Base-by-base conservation (phyloP, 352 stramenopile genomes). In the Pilasporangium apinafurcum region DNA sequence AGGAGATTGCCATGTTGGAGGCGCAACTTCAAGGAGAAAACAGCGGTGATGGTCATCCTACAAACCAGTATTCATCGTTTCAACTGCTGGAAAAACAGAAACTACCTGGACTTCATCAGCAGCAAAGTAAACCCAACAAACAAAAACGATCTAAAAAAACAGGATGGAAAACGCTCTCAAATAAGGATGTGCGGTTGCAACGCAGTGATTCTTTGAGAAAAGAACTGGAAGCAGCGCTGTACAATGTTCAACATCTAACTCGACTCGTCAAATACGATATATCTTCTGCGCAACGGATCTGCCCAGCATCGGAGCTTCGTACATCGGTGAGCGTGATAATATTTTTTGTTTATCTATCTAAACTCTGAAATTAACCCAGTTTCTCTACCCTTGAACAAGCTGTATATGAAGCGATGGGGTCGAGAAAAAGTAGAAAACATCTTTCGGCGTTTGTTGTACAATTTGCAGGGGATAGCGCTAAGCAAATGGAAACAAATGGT, bases 361-460 rank as follows among this genome's bases (percentile, higher is more conserved):
- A 34, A 12, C 29, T n/a, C n/a, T 34, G 29, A n/a, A 45, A 34
- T 2, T 3, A 27, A 16, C 9, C 14, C 9, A 12, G n/a, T 43
- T 21, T 35, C 7, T 50, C 10, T 33, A 20, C 40, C 28, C 1
- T 35, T 48, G 35, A 13, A 13, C 25, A 37, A 80, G 53, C 61
- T 86, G 6, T 88, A 83, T 59, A 85, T 91, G 31, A 86, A 89
- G 56, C 74, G 77, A 2, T 92, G 80, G 80, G 80, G 80, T 0
- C 58, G 67, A 18, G 73, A 86, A 27, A 92, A 90, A 44, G 68
- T 89, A 12, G 74, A 90, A 36, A 68, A 60, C 41, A 85, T 90
- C 14, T 88, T 88, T 48, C 71, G 74, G 1, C 59, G 72, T 1
- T 51, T 92, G 27, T 47, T 90, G 3, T 86, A 68, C 41, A 83